A percentile compares a stretch with the other conserved stretches of the same genome.
These are phyloP conservation scores for Pichia sp. DNA, from an alignment of 1,139 yeast species.

Conservation along the genomic window DNA sequence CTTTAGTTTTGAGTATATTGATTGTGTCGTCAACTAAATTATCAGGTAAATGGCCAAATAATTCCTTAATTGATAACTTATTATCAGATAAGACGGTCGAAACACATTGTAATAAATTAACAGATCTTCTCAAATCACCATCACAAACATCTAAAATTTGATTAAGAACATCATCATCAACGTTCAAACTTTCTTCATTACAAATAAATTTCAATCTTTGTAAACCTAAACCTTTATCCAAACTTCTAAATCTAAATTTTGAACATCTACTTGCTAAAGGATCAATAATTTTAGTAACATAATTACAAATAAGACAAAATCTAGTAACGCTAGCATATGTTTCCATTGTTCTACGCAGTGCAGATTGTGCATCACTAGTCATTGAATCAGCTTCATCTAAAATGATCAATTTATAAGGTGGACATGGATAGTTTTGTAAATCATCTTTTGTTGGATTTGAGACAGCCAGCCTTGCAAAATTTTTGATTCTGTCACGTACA, in stretches of 20 bases:
- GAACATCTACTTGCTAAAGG: constrained; percentile 96
- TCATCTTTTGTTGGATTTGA: constrained; percentile 73
- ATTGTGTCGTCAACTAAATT: constrained; percentile 42
- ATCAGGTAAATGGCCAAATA: constrained; percentile 82
- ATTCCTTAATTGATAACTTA: constrained; percentile 40
- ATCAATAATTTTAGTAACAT: constrained; percentile 91
- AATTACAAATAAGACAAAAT: constrained; percentile 90
- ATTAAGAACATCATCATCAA: constrained; percentile 47
- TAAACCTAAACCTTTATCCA: constrained; percentile 67
- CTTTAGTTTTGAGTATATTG: constrained; percentile 34
- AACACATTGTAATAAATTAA: constrained; percentile 85
- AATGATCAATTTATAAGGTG: constrained; percentile 75
- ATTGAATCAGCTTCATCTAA: constrained; percentile 96
- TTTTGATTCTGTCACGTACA: constrained; percentile 87
- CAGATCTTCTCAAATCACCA: constrained; percentile 92
- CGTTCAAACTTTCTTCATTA: constrained; percentile 42
- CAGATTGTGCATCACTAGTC: constrained; percentile 98
- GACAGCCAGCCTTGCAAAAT: constrained; percentile 81
- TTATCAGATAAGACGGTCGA: constrained; percentile 37
- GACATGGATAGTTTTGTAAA: constrained; percentile 75
- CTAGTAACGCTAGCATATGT: constrained; percentile 86
- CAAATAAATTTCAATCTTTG: constrained; percentile 59
- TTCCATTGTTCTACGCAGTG: constrained; percentile 94
- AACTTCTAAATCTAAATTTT: constrained; percentile 79
- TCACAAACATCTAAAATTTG: constrained; percentile 61